Conservation (phyloP, 2,329 filamentous ascomycete genomes). For the Sporothrix dimorphospora region DNA sequence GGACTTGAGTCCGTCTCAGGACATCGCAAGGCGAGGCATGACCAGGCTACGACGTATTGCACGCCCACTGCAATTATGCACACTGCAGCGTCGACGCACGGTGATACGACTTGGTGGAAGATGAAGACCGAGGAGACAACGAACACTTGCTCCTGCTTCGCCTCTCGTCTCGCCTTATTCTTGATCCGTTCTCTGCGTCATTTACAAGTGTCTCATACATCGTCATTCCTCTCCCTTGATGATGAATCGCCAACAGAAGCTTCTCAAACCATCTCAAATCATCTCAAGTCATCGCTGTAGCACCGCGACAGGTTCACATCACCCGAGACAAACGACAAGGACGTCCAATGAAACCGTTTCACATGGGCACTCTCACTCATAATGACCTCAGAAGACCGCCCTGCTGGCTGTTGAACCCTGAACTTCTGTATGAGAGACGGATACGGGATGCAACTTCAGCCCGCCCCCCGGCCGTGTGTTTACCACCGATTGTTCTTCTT, state of each 20-base stretch:
- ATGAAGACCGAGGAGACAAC: not conserved
- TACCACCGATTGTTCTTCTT: not conserved
- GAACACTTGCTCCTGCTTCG: not conserved
- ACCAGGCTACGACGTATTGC: too few species aligned
- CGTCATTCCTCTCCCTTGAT: not conserved
- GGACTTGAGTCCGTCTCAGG: not conserved
- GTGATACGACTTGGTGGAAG: not conserved
- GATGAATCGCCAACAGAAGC: not conserved
- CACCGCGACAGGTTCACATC: not conserved
- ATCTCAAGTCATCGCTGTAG: not conserved
- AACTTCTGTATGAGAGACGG: not conserved
- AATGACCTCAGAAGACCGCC: not conserved
- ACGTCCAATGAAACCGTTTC: not conserved
- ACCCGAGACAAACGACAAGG: not conserved
- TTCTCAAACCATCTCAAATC: not conserved
- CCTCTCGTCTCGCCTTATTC: not conserved
- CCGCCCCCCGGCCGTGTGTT: not conserved
- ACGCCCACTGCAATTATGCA: not conserved
- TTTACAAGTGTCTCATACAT: not conserved
- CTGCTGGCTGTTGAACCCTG: not conserved
- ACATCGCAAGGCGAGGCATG: not conserved
- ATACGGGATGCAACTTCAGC: constrained; percentile 3
- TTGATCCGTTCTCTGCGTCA: not conserved
- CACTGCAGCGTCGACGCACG: not conserved
- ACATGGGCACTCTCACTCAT: not conserved